Evolutionary conservation across 208 protist species (phyloP).

Genomic region (Porcisia hertigi): DNA sequence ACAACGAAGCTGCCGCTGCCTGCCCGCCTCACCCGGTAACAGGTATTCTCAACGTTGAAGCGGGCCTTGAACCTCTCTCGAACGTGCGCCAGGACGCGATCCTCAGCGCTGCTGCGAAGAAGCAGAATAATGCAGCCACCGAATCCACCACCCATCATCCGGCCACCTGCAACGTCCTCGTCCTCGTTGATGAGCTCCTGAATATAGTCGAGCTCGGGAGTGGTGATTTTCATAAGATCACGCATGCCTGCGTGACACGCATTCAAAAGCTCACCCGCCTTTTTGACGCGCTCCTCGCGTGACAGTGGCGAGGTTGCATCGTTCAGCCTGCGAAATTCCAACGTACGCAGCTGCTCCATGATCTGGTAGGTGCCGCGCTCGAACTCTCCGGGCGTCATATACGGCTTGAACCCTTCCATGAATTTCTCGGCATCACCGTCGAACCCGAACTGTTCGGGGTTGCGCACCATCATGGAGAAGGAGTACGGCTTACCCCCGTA

Average conservation of each 20-base stretch:
- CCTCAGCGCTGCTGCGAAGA: conserved; percentile 43
- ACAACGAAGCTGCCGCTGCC: conserved; percentile 60
- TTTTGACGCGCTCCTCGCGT: conserved; percentile 48
- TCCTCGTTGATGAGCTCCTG: conserved; percentile 61
- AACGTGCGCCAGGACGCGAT: conserved; percentile 55
- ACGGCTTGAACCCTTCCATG: conserved; percentile 45
- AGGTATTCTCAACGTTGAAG: conserved; percentile 57
- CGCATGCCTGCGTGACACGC: conserved; percentile 69
- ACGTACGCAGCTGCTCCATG: conserved; percentile 67
- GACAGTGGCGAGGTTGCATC: conserved; percentile 32
- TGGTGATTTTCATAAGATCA: conserved; percentile 76
- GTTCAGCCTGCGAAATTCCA: conserved; percentile 59
- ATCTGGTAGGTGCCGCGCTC: conserved; percentile 71
- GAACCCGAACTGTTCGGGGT: conserved; percentile 47
- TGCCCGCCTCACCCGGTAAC: conserved; percentile 44
- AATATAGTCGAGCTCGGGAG: conserved; percentile 81
- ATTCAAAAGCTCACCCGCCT: conserved; percentile 63
- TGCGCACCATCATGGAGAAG: conserved; percentile 65
- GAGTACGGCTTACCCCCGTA: conserved; percentile 58
- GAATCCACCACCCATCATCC: conserved; percentile 92
- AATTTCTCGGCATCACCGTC: conserved; percentile 57
- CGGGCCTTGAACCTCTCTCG: conserved; percentile 55
- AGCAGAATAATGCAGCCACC: conserved; percentile 86
- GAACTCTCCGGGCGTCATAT: conserved; percentile 57
- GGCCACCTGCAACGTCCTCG: conserved; percentile 70